Conservation (phyloP, 352 stramenopile species). For the Globisporangium okanoganense region DNA sequence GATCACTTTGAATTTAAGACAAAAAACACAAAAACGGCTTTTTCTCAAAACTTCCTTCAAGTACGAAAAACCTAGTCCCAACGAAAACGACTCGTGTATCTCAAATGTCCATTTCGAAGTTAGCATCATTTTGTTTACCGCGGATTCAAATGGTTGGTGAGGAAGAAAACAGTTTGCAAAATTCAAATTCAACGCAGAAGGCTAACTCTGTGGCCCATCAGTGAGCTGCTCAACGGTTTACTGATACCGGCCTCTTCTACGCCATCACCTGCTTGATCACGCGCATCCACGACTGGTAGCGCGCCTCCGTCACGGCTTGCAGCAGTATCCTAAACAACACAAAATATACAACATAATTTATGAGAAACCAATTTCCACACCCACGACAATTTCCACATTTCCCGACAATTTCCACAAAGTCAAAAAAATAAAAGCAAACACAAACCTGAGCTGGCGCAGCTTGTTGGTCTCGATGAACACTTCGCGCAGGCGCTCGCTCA, state of each 20-base stretch:
- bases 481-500: slow-evolving; percentile 29
- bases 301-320: slow-evolving; percentile 51
- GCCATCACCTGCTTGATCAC: slow-evolving; percentile 39
- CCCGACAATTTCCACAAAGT: not conserved
- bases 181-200: not conserved
- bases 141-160: not conserved
- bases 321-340: slow-evolving; percentile 31
- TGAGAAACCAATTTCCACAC: not conserved
- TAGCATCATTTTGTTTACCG: no score
- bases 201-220: not conserved
- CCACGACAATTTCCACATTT: not conserved
- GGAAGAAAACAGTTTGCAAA: not conserved
- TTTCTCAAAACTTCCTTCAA: no score
- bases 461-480: slow-evolving; percentile 45
- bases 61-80: no score
- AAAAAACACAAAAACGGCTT: no score
- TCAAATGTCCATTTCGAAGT: no score
- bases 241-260: not conserved
- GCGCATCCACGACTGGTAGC: slow-evolving; percentile 40
- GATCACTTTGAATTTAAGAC: no score
- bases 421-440: not conserved
- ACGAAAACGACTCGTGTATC: no score
- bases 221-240: not conserved
- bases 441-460: slow-evolving; percentile 36
- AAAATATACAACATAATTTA: not conserved